Conservation (phyloP, 129 eudicot genomes). For the Saposhnikovia divaricata region DNA sequence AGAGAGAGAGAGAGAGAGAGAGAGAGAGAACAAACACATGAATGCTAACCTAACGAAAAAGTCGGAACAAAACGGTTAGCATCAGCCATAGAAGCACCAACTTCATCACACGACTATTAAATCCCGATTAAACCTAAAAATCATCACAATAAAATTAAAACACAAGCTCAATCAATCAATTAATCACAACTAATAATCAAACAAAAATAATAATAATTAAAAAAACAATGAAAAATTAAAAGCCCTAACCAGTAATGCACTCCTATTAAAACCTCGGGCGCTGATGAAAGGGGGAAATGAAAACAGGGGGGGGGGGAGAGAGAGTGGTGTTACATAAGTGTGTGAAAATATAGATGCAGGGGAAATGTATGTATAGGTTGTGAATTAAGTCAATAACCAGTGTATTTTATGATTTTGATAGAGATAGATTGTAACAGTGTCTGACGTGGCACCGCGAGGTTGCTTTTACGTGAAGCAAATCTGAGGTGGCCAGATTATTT, state of each 20-base stretch:
- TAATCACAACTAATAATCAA: neutral
- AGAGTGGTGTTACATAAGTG: neutral
- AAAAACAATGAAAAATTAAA: neutral
- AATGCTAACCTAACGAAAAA: neutral
- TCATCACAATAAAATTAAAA: neutral
- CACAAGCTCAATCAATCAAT: neutral
- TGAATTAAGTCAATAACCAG: neutral
- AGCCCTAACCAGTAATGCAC: neutral
- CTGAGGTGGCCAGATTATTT: neutral
- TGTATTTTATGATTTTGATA: neutral
- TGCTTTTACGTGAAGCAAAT: neutral
- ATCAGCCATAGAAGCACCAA: neutral
- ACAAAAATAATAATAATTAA: no score
- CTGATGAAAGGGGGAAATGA: neutral
- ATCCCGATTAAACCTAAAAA: neutral
- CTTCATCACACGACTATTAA: neutral
- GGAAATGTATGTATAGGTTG: neutral
- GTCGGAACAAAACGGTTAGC: neutral
- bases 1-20: no score
- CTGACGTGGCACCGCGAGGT: neutral
- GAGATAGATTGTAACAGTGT: neutral
- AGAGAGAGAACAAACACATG: no score
- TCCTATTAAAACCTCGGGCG: neutral
- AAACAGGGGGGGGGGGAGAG: constrained; percentile 1
- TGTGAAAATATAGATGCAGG: neutral